Conservation (phyloP, 164 flowering plant genomes). For the Magnolia sinica region DNA sequence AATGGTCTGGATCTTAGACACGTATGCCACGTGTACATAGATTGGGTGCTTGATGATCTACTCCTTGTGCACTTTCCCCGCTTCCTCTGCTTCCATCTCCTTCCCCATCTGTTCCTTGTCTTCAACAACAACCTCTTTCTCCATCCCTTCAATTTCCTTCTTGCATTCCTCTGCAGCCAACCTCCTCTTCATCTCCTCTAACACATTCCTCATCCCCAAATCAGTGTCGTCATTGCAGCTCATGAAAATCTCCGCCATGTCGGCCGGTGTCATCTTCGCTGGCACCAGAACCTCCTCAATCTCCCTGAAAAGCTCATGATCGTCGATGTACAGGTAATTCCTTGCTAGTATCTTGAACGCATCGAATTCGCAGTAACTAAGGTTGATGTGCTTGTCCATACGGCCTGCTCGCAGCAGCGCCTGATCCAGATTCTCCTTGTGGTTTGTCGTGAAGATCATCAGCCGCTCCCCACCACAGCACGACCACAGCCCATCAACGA, state of each 20-base stretch:
- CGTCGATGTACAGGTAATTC: slow-evolving; percentile 23
- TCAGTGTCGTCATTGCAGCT: slow-evolving; percentile 28
- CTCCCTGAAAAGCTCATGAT: slow-evolving; percentile 18
- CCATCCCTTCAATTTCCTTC: slow-evolving; percentile 5
- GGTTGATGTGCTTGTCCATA: slow-evolving; percentile 33
- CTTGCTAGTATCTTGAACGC: slow-evolving; percentile 23
- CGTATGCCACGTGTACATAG: too few relatives aligned
- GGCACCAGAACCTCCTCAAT: slow-evolving; percentile 14
- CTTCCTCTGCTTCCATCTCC: background rate
- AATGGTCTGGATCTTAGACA: too few relatives aligned
- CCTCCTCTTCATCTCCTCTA: slow-evolving; percentile 21
- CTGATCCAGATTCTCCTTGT: slow-evolving; percentile 31
- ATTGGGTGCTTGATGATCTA: background rate
- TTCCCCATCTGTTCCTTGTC: background rate
- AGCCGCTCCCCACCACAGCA: slow-evolving; percentile 32
- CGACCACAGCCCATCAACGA: slow-evolving; percentile 38
- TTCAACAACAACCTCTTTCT: background rate
- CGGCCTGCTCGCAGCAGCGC: slow-evolving; percentile 29
- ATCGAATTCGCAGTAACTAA: slow-evolving; percentile 18
- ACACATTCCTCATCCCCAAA: slow-evolving; percentile 21
- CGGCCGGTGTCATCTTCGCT: slow-evolving; percentile 28
- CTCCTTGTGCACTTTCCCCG: background rate
- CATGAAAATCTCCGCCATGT: slow-evolving; percentile 32
- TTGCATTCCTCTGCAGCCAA: background rate
- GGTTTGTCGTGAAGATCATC: slow-evolving; percentile 33